These are phyloP conservation scores for Penicillium parvum DNA, from an alignment of 495 filamentous ascomycete species.

Conservation along the genomic window DNA sequence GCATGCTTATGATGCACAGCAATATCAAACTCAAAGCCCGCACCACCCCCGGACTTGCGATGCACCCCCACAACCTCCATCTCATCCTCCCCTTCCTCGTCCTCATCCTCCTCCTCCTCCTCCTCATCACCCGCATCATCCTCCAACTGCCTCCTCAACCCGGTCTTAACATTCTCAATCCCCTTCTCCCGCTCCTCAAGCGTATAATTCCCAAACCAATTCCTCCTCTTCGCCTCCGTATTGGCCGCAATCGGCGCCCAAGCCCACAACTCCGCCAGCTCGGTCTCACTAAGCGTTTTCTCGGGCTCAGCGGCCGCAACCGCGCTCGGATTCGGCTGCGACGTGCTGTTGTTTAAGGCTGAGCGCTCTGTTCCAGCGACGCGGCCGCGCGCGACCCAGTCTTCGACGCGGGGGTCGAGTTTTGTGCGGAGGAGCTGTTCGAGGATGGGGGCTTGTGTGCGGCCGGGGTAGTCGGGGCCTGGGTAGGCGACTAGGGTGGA, in stretches of 20 bases:
- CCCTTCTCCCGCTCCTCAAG: slow-evolving; percentile 63
- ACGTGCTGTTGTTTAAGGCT: neutral
- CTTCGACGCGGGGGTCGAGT: slow-evolving; percentile 68
- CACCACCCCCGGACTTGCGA: slow-evolving; percentile 34
- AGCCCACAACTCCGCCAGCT: slow-evolving; percentile 43
- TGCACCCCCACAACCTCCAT: slow-evolving; percentile 42
- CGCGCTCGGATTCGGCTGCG: slow-evolving; percentile 2
- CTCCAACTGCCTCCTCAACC: slow-evolving; percentile 53
- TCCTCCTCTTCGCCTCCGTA: slow-evolving; percentile 41
- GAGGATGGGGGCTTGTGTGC: slow-evolving; percentile 60
- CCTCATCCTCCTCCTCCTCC: slow-evolving; percentile 47
- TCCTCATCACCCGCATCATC: slow-evolving; percentile 52
- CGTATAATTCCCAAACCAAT: slow-evolving; percentile 62
- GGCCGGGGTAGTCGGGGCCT: slow-evolving; percentile 68
- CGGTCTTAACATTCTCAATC: slow-evolving; percentile 66
- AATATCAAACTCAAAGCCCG: slow-evolving; percentile 44
- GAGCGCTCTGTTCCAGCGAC: slow-evolving; percentile 28
- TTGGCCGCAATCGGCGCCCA: slow-evolving; percentile 52
- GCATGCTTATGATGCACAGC: slow-evolving; percentile 28
- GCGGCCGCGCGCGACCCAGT: slow-evolving; percentile 63
- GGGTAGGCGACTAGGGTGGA: slow-evolving; percentile 65
- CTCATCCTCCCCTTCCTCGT: slow-evolving; percentile 51
- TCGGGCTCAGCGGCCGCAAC: slow-evolving; percentile 5
- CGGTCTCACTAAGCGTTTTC: slow-evolving; percentile 33
- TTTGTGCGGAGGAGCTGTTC: slow-evolving; percentile 72